These are phyloP conservation scores for Monilinia aucupariae DNA, from an alignment of 2,329 filamentous ascomycete species.

Conservation along the genomic window DNA sequence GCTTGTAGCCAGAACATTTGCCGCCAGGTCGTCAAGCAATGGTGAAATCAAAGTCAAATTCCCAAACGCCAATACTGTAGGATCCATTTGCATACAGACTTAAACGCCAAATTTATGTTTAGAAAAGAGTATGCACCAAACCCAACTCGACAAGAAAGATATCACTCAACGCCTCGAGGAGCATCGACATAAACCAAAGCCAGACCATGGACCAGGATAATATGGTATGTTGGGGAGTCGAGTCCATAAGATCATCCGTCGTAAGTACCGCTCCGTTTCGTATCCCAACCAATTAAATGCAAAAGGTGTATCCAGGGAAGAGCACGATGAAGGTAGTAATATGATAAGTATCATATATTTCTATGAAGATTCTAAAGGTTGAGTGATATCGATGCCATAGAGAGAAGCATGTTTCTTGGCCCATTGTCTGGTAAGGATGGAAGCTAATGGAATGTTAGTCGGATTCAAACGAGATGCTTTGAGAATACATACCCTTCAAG, in stretches of 20 bases:
- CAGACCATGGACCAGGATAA: constrained; percentile 10
- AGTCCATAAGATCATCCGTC: constrained; percentile 28
- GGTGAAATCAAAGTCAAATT: constrained; percentile 2
- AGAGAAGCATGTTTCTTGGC: constrained; percentile 69
- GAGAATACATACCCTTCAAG: constrained; percentile 70
- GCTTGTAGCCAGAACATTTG: constrained; percentile 15
- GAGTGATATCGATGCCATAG: constrained; percentile 45
- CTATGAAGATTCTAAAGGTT: constrained; percentile 33
- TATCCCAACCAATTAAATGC: constrained; percentile 36
- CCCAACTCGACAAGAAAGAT: constrained; percentile 10
- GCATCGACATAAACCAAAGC: constrained; percentile 16
- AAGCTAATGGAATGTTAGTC: constrained; percentile 52
- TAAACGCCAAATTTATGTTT: constrained; percentile 14
- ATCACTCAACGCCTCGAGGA: constrained; percentile 12
- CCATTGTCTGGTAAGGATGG: constrained; percentile 87
- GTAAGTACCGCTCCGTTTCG: constrained; percentile 30
- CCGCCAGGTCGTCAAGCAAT: constrained; percentile 9
- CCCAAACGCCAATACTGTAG: constrained; percentile 17
- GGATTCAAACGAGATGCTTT: neutral
- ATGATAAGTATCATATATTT: constrained; percentile 23
- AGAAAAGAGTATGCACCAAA: constrained; percentile 14
- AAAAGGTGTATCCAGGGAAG: constrained; percentile 31
- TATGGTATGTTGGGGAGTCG: constrained; percentile 14
- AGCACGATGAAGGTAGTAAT: constrained; percentile 31
- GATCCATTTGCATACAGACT: constrained; percentile 16